phyloP scores from a whole-genome alignment of 164 flowering plant species.

The Macadamia integrifolia region DNA sequence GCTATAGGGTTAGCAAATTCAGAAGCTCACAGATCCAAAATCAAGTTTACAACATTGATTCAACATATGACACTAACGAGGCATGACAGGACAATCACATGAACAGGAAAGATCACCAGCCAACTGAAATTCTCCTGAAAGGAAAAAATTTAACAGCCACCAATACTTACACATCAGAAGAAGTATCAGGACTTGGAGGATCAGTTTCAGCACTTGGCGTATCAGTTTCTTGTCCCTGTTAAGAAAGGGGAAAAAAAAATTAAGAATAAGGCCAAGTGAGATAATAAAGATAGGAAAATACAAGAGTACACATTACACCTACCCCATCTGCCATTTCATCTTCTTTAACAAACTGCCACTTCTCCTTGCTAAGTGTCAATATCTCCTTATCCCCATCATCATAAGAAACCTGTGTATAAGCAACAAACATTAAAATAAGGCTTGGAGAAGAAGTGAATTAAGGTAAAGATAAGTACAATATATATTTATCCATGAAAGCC shows the following conservation, averaged over 20 bases:
- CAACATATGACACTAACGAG: too few relatives aligned
- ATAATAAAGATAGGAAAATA: neutral
- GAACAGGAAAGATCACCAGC: too few relatives aligned
- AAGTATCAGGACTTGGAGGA: conserved; percentile 29
- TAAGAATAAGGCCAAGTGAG: neutral
- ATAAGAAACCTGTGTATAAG: conserved; percentile 47
- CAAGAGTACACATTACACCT: conserved; percentile 6
- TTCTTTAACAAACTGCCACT: conserved; percentile 40
- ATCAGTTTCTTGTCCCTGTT: conserved; percentile 41
- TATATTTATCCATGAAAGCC: neutral
- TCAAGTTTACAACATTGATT: too few relatives aligned
- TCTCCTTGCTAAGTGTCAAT: conserved; percentile 46
- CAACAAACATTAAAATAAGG: neutral
- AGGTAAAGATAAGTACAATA: neutral
- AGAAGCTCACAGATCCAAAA: too few relatives aligned
- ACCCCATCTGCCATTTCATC: conserved; percentile 38
- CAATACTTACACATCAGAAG: conserved; percentile 51
- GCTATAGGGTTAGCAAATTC: too few relatives aligned
- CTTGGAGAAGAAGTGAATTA: neutral
- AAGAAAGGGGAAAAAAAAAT: conserved; percentile 1
- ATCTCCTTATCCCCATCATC: conserved; percentile 71
- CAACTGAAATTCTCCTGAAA: neutral
- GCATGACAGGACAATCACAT: too few relatives aligned
- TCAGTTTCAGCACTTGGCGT: conserved; percentile 26
- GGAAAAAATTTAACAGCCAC: neutral